Conservation (phyloP, 2,329 filamentous ascomycete genomes). For the Trichoderma arundinaceum region DNA sequence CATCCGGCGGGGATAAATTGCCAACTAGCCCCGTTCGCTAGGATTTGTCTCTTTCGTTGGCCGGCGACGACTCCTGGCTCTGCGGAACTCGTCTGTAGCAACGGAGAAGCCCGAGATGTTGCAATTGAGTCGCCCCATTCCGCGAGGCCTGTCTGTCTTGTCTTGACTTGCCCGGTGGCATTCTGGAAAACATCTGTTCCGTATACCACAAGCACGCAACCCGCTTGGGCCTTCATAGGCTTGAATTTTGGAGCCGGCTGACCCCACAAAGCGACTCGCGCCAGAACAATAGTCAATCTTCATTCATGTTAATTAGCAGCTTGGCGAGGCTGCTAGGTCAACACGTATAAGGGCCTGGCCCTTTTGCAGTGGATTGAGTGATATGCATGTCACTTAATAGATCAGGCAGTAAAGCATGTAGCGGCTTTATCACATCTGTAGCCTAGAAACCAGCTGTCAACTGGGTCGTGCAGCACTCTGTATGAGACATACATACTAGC, state of each 20-base stretch:
- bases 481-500: conserved; percentile 10
- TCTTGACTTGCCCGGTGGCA: neutral
- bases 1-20: conserved; percentile 14
- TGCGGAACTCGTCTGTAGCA: neutral
- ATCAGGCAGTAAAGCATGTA: neutral
- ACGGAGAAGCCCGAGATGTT: neutral
- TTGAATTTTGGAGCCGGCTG: neutral
- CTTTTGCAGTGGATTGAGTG: neutral
- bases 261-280: neutral
- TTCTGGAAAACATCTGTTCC: conserved; percentile 10
- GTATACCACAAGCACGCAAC: neutral
- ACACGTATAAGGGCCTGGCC: neutral
- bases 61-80: neutral
- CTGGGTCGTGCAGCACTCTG: neutral
- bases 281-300: conserved; percentile 11
- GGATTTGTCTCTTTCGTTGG: conserved; percentile 3
- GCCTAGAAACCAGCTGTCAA: neutral
- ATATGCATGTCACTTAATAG: conserved; percentile 12
- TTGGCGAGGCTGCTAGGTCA: neutral
- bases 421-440: neutral
- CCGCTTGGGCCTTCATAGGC: no score
- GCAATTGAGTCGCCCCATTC: neutral
- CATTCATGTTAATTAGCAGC: neutral
- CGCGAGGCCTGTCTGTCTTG: neutral
- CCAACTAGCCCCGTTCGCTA: conserved; percentile 5